Percentiles rank a stretch among this genome's conserved stretches.
Conservation (phyloP, 192 early-diverging fungal genomes). For the Coemansia sp. region DNA sequence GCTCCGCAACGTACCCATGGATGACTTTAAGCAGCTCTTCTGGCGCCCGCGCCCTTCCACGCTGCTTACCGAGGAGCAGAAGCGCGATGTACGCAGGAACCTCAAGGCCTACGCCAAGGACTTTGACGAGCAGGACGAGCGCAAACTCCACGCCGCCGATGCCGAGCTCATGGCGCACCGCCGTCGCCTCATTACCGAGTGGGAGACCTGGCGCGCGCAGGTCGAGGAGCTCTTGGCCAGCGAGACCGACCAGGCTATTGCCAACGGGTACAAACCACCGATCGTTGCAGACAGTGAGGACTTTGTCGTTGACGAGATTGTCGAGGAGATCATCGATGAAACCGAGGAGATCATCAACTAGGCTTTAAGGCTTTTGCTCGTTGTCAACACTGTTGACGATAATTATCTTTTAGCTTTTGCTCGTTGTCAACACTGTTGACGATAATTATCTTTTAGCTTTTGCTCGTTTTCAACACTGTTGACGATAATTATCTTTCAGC, state of each 20-base stretch:
- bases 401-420: background rate
- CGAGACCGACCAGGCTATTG: slow-evolving; percentile 58
- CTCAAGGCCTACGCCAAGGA: slow-evolving; percentile 83
- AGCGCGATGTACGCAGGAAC: slow-evolving; percentile 90
- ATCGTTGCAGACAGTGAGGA: slow-evolving; percentile 85
- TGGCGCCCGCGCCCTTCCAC: slow-evolving; percentile 94
- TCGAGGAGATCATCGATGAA: slow-evolving; percentile 70
- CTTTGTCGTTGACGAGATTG: slow-evolving; percentile 85
- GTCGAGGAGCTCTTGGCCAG: slow-evolving; percentile 59
- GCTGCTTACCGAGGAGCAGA: slow-evolving; percentile 75
- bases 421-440: background rate
- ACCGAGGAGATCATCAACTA: slow-evolving; percentile 53
- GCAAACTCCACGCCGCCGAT: slow-evolving; percentile 67
- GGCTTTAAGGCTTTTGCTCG: background rate
- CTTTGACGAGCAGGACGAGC: slow-evolving; percentile 91
- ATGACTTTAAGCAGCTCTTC: slow-evolving; percentile 89
- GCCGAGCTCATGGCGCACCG: slow-evolving; percentile 77
- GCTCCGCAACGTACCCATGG: slow-evolving; percentile 72
- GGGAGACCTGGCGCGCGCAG: slow-evolving; percentile 78
- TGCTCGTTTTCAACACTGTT: background rate
- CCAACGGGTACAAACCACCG: slow-evolving; percentile 61
- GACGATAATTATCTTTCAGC: no score
- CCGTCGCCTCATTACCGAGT: slow-evolving; percentile 77
- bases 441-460: background rate
- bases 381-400: background rate